Conservation (phyloP, 139 green algal species). For the Desmodesmus armatus region DNA sequence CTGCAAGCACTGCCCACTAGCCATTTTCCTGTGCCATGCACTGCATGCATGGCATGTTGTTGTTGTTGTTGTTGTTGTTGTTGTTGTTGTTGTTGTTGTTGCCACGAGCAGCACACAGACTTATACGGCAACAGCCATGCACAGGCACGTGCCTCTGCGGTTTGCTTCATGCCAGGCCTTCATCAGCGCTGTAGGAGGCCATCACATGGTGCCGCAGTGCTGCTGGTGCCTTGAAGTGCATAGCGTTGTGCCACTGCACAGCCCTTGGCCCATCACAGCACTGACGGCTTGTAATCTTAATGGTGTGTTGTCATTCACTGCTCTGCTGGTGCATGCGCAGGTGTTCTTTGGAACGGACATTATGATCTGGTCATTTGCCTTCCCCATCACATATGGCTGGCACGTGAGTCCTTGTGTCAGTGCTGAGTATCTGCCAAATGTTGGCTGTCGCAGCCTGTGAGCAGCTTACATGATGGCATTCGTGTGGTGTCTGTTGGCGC, state of each 20-base stretch:
- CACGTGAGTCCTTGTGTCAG: too few species aligned
- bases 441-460: too few species aligned
- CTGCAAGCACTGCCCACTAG: not conserved
- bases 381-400: slow-evolving; percentile 81
- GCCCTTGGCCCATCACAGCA: not conserved
- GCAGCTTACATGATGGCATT: too few species aligned
- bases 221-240: not conserved
- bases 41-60: not conserved
- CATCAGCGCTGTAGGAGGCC: not conserved
- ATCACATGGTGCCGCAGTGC: not conserved
- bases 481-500: too few species aligned
- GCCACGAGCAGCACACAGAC: too few species aligned
- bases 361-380: slow-evolving; percentile 85
- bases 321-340: slow-evolving; percentile 34
- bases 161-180: too few species aligned
- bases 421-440: too few species aligned
- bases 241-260: not conserved
- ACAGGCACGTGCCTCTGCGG: too few species aligned
- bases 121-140: too few species aligned
- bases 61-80: too few species aligned
- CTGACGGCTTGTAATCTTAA: not conserved
- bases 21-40: not conserved
- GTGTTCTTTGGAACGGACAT: slow-evolving; percentile 81
- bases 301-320: too few species aligned
- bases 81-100: too few species aligned